Percentiles rank a stretch among this genome's conserved stretches.
Conservation (phyloP, 2,329 filamentous ascomycete species). For the Tolypocladium ovalisporum region DNA sequence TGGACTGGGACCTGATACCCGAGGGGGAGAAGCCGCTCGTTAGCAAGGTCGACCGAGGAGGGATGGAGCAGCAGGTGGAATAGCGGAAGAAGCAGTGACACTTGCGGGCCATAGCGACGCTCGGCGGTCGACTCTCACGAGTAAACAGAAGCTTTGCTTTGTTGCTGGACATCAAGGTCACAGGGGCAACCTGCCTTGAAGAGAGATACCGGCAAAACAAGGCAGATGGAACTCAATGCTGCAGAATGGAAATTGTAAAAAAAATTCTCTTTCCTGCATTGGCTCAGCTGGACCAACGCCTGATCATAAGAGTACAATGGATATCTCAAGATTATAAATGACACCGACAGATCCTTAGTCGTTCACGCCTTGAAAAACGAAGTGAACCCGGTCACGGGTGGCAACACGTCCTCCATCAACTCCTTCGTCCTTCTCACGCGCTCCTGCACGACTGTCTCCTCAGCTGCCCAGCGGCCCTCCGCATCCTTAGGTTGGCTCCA, state of each 20-base stretch:
- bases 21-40: conserved; percentile 19
- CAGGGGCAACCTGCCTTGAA: background rate
- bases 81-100: conserved; percentile 13
- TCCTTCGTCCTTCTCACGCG: conserved; percentile 38
- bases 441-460: conserved; percentile 43
- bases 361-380: conserved; percentile 30
- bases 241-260: background rate
- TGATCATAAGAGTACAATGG: background rate
- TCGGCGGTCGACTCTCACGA: conserved; percentile 6
- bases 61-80: conserved; percentile 13
- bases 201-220: too few relatives aligned
- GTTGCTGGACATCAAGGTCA: background rate
- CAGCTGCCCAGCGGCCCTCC: conserved; percentile 41
- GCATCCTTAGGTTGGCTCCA: conserved; percentile 22
- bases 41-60: conserved; percentile 5
- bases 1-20: conserved; percentile 18
- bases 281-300: background rate
- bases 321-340: background rate
- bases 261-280: background rate
- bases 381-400: conserved; percentile 20
- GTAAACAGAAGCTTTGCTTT: background rate
- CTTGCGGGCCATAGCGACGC: conserved; percentile 4
- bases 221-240: too few relatives aligned
- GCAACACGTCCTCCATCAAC: conserved; percentile 36
- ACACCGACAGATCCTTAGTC: background rate